A percentile compares a stretch with the other conserved stretches of the same genome.
phyloP scores from a whole-genome alignment of 306 rosid genomes.

The Glycine tomentella region DNA sequence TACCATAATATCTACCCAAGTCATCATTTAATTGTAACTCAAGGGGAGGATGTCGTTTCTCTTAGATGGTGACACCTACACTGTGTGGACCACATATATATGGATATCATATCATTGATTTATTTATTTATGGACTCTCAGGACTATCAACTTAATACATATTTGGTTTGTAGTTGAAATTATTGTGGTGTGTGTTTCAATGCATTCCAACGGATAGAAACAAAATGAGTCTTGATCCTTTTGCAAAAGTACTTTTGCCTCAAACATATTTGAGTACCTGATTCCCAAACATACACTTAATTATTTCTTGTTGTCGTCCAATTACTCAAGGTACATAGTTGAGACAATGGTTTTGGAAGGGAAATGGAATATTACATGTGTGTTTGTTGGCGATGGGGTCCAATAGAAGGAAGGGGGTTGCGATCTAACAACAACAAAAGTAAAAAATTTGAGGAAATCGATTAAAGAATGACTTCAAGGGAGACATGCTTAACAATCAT shows the following conservation, averaged over 20 bases:
- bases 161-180: no score
- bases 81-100: constrained; percentile 41
- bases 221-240: no score
- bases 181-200: no score
- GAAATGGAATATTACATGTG: constrained; percentile 57
- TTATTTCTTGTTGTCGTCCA: constrained; percentile 8
- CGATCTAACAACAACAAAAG: constrained; percentile 42
- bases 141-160: no score
- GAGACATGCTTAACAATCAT: constrained; percentile 36
- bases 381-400: constrained; percentile 58
- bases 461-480: constrained; percentile 45
- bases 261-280: no score
- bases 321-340: constrained; percentile 38
- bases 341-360: constrained; percentile 30
- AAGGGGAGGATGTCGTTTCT: constrained; percentile 21
- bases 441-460: constrained; percentile 38
- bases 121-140: not conserved
- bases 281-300: not conserved
- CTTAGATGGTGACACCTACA: constrained; percentile 35
- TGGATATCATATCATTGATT: not conserved
- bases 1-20: not conserved
- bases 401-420: constrained; percentile 42
- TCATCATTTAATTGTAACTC: constrained; percentile 25
- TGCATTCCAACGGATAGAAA: no score
- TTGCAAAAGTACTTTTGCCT: no score